phyloP scores from a whole-genome alignment of 2,329 filamentous ascomycete species.

The Penicillium psychrosexuale region DNA sequence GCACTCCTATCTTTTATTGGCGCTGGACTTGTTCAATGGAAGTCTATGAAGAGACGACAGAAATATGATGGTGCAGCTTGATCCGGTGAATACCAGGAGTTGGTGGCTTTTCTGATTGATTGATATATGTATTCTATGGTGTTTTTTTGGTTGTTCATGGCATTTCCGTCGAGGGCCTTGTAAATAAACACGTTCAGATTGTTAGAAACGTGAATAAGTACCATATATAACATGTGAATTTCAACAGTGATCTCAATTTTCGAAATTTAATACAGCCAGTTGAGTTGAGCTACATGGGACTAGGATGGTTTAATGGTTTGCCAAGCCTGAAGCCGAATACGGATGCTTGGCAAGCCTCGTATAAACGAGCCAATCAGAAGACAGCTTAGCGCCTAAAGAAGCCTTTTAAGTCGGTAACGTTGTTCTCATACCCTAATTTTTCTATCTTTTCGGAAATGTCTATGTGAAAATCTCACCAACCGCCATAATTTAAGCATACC shows the following conservation, averaged over 20 bases:
- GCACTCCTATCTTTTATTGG: slow-evolving; percentile 32
- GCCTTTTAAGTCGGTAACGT: too few species aligned
- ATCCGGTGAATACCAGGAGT: neutral
- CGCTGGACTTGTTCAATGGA: slow-evolving; percentile 39
- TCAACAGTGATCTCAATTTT: too few species aligned
- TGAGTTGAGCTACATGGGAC: neutral
- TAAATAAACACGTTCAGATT: neutral
- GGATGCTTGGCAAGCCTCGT: neutral
- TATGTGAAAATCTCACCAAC: too few species aligned
- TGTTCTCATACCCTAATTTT: too few species aligned
- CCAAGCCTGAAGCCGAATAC: neutral
- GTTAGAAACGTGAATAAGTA: neutral
- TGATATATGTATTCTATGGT: neutral
- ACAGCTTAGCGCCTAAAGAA: too few species aligned
- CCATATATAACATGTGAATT: neutral
- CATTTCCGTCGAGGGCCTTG: neutral
- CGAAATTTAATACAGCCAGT: neutral
- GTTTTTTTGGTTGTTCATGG: neutral
- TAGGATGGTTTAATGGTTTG: too few species aligned
- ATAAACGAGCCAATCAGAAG: neutral
- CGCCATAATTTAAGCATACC: too few species aligned
- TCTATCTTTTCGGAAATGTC: too few species aligned
- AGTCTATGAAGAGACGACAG: slow-evolving; percentile 31
- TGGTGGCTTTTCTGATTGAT: neutral
- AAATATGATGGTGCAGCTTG: slow-evolving; percentile 1